Evolutionary conservation across 2,329 filamentous ascomycete species (phyloP).

Genomic region (Exophiala mesophila): DNA sequence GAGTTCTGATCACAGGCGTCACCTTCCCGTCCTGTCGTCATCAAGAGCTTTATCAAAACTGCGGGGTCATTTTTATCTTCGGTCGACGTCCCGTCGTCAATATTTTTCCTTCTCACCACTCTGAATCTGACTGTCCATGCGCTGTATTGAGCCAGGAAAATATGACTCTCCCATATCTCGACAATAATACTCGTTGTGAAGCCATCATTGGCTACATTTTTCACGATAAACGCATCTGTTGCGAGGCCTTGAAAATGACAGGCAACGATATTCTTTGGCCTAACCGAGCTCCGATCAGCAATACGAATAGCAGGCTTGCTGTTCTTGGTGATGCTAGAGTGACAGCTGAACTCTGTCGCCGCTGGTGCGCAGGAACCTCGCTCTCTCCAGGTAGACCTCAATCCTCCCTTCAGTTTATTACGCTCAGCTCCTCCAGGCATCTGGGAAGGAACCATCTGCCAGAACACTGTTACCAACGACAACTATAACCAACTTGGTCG

Average conservation of each 20-base stretch:
- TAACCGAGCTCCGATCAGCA: background rate
- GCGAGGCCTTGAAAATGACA: slow-evolving; percentile 9
- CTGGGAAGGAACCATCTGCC: too few species aligned
- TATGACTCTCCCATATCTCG: too few species aligned
- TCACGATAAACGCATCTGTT: slow-evolving; percentile 1
- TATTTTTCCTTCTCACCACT: too few species aligned
- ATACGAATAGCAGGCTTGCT: slow-evolving; percentile 9
- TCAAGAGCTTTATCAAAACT: too few species aligned
- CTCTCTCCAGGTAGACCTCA: background rate
- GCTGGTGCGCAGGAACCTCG: background rate
- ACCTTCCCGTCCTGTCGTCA: too few species aligned
- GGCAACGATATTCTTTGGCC: slow-evolving; percentile 3
- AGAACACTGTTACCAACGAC: slow-evolving; percentile 1
- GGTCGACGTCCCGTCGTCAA: too few species aligned
- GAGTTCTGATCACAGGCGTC: too few species aligned
- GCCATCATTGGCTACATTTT: background rate
- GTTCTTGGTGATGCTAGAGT: slow-evolving; percentile 5
- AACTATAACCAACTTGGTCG: slow-evolving; percentile 1
- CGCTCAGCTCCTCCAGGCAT: background rate
- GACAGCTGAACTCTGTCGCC: slow-evolving; percentile 6
- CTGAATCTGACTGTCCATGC: too few species aligned
- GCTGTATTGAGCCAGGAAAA: too few species aligned
- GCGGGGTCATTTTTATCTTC: too few species aligned
- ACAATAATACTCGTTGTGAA: too few species aligned
- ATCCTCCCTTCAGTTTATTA: background rate